phyloP scores from a whole-genome alignment of 2,329 filamentous ascomycete species.

The Pseudopyricularia javanii region DNA sequence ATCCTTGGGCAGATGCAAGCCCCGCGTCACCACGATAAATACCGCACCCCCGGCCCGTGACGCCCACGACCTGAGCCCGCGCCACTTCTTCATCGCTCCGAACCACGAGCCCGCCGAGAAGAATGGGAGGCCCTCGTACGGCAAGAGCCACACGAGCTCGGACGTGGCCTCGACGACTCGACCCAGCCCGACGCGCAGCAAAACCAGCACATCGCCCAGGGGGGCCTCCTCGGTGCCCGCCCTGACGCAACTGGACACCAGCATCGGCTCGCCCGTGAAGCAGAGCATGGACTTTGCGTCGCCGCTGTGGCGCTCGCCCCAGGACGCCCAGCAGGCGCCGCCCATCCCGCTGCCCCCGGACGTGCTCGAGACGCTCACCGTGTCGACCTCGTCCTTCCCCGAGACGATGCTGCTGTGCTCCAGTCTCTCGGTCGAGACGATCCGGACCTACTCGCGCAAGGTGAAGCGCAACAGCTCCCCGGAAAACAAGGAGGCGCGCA shows the following conservation, averaged over 20 bases:
- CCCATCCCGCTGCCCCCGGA: constrained; percentile 38
- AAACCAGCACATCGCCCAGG: background rate
- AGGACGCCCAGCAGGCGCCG: constrained; percentile 3
- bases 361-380: constrained; percentile 38
- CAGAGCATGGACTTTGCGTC: background rate
- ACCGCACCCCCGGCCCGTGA: too few relatives aligned
- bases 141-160: too few relatives aligned
- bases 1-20: background rate
- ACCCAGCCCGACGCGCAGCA: too few relatives aligned
- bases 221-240: background rate
- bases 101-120: too few relatives aligned
- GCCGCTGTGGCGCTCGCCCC: background rate
- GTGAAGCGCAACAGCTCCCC: constrained; percentile 24
- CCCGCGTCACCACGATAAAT: background rate
- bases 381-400: constrained; percentile 43
- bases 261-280: background rate
- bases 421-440: constrained; percentile 43
- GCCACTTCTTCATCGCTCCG: too few relatives aligned
- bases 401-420: constrained; percentile 45
- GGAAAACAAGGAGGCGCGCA: constrained; percentile 9
- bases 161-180: too few relatives aligned
- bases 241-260: background rate
- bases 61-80: too few relatives aligned
- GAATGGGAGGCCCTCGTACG: too few relatives aligned
- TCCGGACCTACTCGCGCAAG: constrained; percentile 42